Percentiles rank a stretch among this genome's conserved stretches.
Evolutionary conservation across 2,329 filamentous ascomycete genomes (phyloP).

Genomic region (Rhynchosporium secalis): DNA sequence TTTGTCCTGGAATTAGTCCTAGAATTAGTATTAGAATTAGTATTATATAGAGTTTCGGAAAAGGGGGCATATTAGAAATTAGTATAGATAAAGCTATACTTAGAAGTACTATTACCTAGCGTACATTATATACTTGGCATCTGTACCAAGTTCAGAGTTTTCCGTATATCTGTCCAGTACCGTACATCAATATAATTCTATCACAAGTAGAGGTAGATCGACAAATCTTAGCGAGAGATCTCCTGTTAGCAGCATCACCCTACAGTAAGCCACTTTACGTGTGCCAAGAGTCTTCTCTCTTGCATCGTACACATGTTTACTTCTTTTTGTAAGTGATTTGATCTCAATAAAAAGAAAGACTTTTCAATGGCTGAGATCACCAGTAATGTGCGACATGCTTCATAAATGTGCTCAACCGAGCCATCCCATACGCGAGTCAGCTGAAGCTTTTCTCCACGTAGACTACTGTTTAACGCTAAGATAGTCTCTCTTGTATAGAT

Average conservation of each 20-base stretch:
- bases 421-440: neutral
- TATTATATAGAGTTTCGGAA: no score
- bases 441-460: neutral
- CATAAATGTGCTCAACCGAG: no score
- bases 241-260: neutral
- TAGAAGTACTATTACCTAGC: no score
- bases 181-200: no score
- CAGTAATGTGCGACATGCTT: neutral
- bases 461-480: neutral
- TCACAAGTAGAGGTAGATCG: neutral
- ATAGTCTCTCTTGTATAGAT: neutral
- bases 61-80: no score
- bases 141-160: no score
- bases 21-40: no score
- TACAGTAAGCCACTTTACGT: neutral
- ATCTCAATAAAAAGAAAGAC: neutral
- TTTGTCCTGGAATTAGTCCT: no score
- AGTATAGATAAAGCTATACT: no score
- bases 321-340: neutral
- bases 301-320: neutral
- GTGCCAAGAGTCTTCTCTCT: neutral
- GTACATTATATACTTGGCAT: no score
- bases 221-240: neutral
- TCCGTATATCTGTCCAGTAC: no score
- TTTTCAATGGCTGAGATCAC: neutral